Conservation (phyloP, 2,329 filamentous ascomycete species). For the Ophiostoma novo-ulmi region DNA sequence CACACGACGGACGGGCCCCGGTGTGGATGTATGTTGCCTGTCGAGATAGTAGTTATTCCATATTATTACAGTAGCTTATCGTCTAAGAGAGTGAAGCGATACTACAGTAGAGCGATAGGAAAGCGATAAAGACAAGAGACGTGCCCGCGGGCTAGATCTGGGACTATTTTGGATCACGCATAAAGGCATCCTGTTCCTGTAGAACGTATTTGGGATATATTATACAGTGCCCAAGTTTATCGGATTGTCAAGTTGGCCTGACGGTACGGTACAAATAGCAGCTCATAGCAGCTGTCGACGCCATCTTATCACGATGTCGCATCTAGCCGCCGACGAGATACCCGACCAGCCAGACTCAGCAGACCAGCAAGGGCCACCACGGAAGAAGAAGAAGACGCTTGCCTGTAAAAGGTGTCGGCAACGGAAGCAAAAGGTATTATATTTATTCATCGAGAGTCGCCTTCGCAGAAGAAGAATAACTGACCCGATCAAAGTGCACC, state of each 20-base stretch:
- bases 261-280: not conserved
- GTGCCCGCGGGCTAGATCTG: not conserved
- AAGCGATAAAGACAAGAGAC: conserved; percentile 1
- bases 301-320: not conserved
- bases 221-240: not conserved
- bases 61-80: conserved; percentile 4
- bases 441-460: not conserved
- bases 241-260: not conserved
- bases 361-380: not conserved
- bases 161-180: not conserved
- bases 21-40: not conserved
- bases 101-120: not conserved
- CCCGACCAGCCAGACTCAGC: not conserved
- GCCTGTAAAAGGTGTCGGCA: conserved; percentile 28
- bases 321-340: not conserved
- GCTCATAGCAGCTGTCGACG: not conserved
- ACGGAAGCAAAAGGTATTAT: conserved; percentile 28
- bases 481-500: conserved; percentile 25
- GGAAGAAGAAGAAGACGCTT: conserved; percentile 19
- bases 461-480: not conserved
- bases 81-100: not conserved
- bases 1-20: not conserved
- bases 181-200: not conserved
- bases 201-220: not conserved
- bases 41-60: not conserved